These are phyloP conservation scores for Boletus barrowsii DNA, from an alignment of 768 basidiomycete genomes.

Conservation along the genomic window DNA sequence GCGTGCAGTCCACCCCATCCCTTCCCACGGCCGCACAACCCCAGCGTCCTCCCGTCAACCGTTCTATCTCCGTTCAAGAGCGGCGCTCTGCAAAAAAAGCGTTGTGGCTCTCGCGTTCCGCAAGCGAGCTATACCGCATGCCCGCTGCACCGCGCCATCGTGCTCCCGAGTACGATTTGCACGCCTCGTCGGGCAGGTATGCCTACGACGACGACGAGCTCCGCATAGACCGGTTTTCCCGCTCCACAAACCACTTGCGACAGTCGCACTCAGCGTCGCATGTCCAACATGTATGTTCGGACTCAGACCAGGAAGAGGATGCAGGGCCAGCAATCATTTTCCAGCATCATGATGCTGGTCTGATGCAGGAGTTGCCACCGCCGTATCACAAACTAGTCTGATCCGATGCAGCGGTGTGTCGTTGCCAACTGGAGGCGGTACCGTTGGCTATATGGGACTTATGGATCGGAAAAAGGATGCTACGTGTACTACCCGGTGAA, in stretches of 20 bases:
- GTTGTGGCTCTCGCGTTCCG: constrained; percentile 20
- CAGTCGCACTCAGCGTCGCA: constrained; percentile 21
- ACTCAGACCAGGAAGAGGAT: background rate
- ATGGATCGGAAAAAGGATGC: background rate
- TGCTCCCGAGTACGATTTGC: background rate
- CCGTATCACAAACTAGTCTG: constrained; percentile 21
- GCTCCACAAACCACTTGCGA: constrained; percentile 14
- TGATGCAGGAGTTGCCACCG: constrained; percentile 23
- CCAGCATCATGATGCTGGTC: constrained; percentile 19
- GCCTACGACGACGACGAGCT: background rate
- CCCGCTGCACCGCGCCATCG: background rate
- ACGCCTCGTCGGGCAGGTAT: background rate
- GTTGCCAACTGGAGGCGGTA: background rate
- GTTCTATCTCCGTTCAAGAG: constrained; percentile 1
- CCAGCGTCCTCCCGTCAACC: background rate
- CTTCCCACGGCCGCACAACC: background rate
- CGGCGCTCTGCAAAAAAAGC: constrained; percentile 11
- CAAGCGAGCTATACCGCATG: constrained; percentile 21
- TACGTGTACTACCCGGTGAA: background rate
- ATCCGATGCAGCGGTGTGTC: background rate
- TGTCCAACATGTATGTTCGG: background rate
- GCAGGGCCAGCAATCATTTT: background rate
- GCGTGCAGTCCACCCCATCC: background rate
- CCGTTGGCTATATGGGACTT: background rate
- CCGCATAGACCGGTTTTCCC: background rate